Evolutionary conservation across 2,329 filamentous ascomycete genomes (phyloP), one percentile per base, ranked within the genome.

Genomic region (Sclerotinia nivalis): DNA sequence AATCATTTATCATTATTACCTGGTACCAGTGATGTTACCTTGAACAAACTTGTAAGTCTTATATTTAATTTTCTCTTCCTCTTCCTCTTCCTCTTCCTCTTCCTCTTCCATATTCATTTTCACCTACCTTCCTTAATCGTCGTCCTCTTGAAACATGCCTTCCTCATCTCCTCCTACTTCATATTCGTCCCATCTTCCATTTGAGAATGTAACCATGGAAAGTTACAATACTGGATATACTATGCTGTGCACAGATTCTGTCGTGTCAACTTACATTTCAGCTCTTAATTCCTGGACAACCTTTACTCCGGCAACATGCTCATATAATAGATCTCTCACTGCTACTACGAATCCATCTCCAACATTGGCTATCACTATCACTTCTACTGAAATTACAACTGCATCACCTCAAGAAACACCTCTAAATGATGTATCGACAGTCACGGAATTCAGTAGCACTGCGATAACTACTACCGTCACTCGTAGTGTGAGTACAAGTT

Each of bases 371-470:
- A 22, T 50, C 22, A 58, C 60, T 18, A 22, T 50, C 22, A 58
- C 68, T 56, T 12, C 60, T 28, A 37, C 52, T 2, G 61, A 18
- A n/a, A 47, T 50, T 8, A 34, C 43, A 65, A 55, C 40, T 43
- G 37, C 9, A 18, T 31, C 59, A 31, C 15, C 37, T 22, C n/a
- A 43, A 28, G 56, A 25, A 22, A 69, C 58, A 37, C 22, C 49
- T 28, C 18, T 65, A 1, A 22, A 25, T 37, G 45, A 59, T 47
- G 60, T 69, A 40, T 69, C 68, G 9, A 69, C 61, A 6, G 22
- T 69, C 40, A 69, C 68, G 1, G 61, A 69, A 22, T 66, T 50
- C n/a, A 66, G 68, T 18, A 66, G 60, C 12, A 66, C 52, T 50
- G 45, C 43, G 40, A 66, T 40, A 13, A 69, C 68, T 22, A 69